Percentiles rank a stretch among this genome's conserved stretches.
Conservation (phyloP, 179 eudicot genomes). For the Nepenthes alata region DNA sequence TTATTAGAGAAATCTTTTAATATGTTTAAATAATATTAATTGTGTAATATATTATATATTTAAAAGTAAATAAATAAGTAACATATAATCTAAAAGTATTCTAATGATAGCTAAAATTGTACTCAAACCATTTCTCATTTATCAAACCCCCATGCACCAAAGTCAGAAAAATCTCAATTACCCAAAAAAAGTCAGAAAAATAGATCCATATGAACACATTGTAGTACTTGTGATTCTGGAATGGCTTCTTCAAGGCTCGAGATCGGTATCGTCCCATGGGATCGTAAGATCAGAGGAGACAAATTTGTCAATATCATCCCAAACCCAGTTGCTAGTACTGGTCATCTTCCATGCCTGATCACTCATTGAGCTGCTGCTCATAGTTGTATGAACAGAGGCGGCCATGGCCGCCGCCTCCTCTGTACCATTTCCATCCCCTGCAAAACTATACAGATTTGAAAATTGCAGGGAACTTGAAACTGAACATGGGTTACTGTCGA, state of each 20-base stretch:
- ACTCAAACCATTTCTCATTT: too few relatives aligned
- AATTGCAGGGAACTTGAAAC: slow-evolving; percentile 18
- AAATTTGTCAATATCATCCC: slow-evolving; percentile 55
- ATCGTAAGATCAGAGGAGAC: slow-evolving; percentile 35
- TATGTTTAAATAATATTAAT: too few relatives aligned
- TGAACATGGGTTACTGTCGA: slow-evolving; percentile 33
- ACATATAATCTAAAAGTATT: too few relatives aligned
- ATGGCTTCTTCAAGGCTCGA: slow-evolving; percentile 16
- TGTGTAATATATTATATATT: too few relatives aligned
- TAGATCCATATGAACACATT: background rate
- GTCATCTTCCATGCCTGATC: slow-evolving; percentile 22
- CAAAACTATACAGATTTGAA: slow-evolving; percentile 17
- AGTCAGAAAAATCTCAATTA: too few relatives aligned
- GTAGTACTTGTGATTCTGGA: too few relatives aligned
- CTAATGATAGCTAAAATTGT: too few relatives aligned
- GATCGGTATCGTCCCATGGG: slow-evolving; percentile 43
- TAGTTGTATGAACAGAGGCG: slow-evolving; percentile 9
- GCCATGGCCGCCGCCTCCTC: slow-evolving; percentile 19
- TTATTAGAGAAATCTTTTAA: too few relatives aligned
- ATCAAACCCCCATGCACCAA: too few relatives aligned
- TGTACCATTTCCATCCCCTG: slow-evolving; percentile 16
- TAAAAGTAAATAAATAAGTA: too few relatives aligned
- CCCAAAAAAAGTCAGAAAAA: background rate
- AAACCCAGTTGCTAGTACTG: slow-evolving; percentile 41
- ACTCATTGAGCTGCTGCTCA: slow-evolving; percentile 11